Base-by-base conservation (phyloP, 2,329 filamentous ascomycete genomes). In the Epicoccum sorghinum region DNA sequence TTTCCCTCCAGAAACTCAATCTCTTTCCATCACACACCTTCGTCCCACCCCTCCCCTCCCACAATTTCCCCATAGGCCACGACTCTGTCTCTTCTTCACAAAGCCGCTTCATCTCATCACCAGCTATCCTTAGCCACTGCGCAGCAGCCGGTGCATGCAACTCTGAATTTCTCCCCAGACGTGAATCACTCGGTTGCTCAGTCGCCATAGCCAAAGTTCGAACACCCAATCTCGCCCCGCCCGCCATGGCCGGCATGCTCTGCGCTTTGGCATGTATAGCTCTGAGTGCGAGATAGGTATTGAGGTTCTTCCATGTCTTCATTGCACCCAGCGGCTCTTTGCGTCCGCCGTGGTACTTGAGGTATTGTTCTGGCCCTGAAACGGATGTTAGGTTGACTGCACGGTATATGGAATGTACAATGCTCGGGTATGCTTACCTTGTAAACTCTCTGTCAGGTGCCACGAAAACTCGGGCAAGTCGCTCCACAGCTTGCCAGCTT, bases 111-210 rank as follows among this genome's bases (percentile, higher is more conserved):
- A 53, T 41, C 32, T 52, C 44, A 10, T 41, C 36, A 13, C 49
- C 49, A 13, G 49, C 54, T 10, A 57, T 42, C 8, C 45, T 35
- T 6, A 57, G 13, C 49, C 54, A 57, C 25, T 57, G 35, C 35
- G 41, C 45, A n/a, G 49, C 48, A 13, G 49, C 54, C 39, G 54
- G 54, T 32, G 39, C 48, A 35, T 57, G 54, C 8, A 57, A 22
- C 22, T 57, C 48, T 10, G 14, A 12, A n/a, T 52, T 38, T 18
- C 22, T 45, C 4, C 53, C 49, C 7, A 43, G 14, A 6, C 44
- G 30, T n/a, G 54, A 41, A 4, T 24, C 32, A 8, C 23, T 32
- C 2, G 48, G 45, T 3, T 53, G 8, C n/a, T 57, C 49, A 4
- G 49, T 24, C 22, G 54, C 54, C 49, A 46, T 38, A 4, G 8